Evolutionary conservation across 306 rosid species (phyloP).

Genomic region (Prunus armeniaca): DNA sequence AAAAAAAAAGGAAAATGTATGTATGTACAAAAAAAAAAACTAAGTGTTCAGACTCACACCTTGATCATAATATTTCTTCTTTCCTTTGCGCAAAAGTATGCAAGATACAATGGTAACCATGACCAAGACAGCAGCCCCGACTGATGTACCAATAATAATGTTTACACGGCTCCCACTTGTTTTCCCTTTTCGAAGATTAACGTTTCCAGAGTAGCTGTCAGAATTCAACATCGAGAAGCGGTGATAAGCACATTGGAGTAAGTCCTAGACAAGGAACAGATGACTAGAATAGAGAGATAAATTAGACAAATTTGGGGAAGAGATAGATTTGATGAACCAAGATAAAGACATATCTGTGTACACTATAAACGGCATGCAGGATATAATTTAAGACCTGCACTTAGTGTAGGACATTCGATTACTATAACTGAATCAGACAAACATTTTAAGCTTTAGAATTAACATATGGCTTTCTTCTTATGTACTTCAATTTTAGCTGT

Average conservation of each 20-base stretch:
- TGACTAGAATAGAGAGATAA: constrained; percentile 3
- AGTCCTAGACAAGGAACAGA: background rate
- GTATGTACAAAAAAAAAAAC: no score
- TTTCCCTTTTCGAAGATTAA: constrained; percentile 60
- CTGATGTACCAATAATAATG: constrained; percentile 67
- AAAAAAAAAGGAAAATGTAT: no score
- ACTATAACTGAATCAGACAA: background rate
- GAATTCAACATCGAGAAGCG: constrained; percentile 19
- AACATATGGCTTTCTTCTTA: background rate
- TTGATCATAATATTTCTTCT: constrained; percentile 41
- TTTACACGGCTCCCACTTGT: constrained; percentile 37
- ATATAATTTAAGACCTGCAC: background rate
- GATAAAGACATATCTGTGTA: background rate
- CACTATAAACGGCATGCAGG: background rate
- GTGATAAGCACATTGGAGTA: constrained; percentile 4
- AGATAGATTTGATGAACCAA: background rate
- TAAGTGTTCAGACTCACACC: constrained; percentile 55
- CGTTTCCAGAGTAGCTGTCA: constrained; percentile 73
- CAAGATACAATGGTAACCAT: constrained; percentile 65
- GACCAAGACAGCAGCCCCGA: constrained; percentile 74
- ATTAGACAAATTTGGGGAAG: background rate
- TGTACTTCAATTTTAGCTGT: background rate
- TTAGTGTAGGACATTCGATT: background rate
- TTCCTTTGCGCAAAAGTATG: constrained; percentile 54
- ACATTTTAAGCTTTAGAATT: background rate